Conservation (phyloP, 2,329 filamentous ascomycete genomes). For the Pseudogymnoascus sp. region DNA sequence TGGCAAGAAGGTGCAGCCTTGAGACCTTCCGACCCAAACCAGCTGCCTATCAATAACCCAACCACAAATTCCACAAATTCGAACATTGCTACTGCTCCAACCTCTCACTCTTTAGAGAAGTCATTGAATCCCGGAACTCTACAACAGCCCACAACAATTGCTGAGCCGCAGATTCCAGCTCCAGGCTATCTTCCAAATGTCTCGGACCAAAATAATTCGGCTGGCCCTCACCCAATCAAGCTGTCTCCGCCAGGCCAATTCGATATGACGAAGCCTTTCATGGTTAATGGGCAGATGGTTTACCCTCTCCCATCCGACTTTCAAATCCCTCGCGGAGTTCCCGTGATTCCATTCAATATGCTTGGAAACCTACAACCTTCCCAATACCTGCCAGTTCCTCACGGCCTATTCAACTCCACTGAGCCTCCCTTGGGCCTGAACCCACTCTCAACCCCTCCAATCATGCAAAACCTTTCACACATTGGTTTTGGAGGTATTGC, state of each 20-base stretch:
- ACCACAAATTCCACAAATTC: not conserved
- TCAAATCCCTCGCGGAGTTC: conserved; percentile 18
- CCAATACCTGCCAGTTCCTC: conserved; percentile 10
- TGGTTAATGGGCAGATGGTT: conserved; percentile 22
- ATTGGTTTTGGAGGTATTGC: not conserved
- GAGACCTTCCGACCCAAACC: not conserved
- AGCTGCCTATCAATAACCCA: conserved; percentile 1
- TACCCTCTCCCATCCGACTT: conserved; percentile 23
- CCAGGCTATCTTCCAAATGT: not conserved
- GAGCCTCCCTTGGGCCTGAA: not conserved
- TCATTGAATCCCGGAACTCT: not conserved
- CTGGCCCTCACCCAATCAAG: conserved; percentile 20
- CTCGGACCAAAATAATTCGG: not conserved
- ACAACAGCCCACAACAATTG: not conserved
- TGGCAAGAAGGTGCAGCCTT: not conserved
- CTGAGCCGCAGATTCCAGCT: not conserved
- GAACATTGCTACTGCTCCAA: conserved; percentile 3
- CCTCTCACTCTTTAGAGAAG: not conserved
- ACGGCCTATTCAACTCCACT: not conserved
- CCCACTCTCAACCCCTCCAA: not conserved
- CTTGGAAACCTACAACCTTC: conserved; percentile 18
- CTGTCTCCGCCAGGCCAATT: conserved; percentile 28
- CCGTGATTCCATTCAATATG: conserved; percentile 21
- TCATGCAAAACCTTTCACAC: not conserved
- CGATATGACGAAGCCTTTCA: conserved; percentile 27